Percentiles rank a stretch among this genome's conserved stretches.
Conservation (phyloP, 2,329 filamentous ascomycete species). For the Nigrograna mackinnonii region DNA sequence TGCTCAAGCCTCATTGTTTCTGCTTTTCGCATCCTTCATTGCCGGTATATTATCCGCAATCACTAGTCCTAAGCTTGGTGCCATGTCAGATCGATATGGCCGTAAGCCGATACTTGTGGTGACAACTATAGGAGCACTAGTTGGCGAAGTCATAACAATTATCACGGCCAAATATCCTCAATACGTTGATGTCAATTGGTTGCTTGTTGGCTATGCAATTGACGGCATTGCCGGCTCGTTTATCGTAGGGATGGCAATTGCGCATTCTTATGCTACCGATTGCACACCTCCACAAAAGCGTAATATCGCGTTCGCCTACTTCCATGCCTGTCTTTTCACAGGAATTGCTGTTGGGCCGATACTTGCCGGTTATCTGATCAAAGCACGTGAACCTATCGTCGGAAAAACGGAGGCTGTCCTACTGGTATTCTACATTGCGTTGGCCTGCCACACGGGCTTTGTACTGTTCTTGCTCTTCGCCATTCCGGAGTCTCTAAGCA, state of each 20-base stretch:
- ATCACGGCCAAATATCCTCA: conserved; percentile 77
- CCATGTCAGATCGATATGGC: conserved; percentile 85
- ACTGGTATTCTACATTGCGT: conserved; percentile 80
- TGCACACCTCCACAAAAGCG: conserved; percentile 80
- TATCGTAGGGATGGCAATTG: conserved; percentile 77
- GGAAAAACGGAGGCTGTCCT: conserved; percentile 71
- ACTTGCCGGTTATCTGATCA: conserved; percentile 77
- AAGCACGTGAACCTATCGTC: conserved; percentile 42
- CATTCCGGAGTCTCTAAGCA: conserved; percentile 83
- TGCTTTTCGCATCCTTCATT: conserved; percentile 73
- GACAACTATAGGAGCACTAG: conserved; percentile 73
- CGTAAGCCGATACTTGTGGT: conserved; percentile 74
- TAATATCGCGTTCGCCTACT: conserved; percentile 83
- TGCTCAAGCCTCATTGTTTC: conserved; percentile 75
- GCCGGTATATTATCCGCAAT: conserved; percentile 79
- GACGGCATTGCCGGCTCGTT: conserved; percentile 91
- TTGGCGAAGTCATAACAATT: conserved; percentile 77
- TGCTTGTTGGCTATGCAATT: conserved; percentile 74
- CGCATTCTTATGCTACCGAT: conserved; percentile 86
- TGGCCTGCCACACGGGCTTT: conserved; percentile 74
- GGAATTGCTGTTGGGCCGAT: conserved; percentile 89
- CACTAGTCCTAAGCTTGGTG: conserved; percentile 79
- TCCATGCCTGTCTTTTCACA: conserved; percentile 85
- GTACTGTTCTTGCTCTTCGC: conserved; percentile 71
- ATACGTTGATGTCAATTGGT: conserved; percentile 72